Conservation (phyloP, 2,329 filamentous ascomycete genomes). For the Ophiostoma australiae region DNA sequence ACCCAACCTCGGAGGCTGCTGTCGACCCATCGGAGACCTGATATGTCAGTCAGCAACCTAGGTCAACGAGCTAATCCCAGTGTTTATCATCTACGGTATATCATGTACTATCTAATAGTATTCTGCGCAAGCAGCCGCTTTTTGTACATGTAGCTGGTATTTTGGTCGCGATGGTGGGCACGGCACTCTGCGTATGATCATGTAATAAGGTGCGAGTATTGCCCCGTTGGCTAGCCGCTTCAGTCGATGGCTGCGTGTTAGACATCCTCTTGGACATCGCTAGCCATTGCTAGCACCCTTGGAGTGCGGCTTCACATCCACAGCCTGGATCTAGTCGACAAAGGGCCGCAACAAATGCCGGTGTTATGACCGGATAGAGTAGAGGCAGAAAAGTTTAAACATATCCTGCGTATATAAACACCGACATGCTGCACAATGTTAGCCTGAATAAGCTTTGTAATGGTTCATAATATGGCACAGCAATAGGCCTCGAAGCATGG, state of each 20-base stretch:
- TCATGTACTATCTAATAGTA: background rate
- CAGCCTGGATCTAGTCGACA: background rate
- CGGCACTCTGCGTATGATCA: background rate
- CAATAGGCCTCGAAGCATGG: background rate
- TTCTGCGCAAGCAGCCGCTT: too few relatives aligned
- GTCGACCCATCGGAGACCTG: background rate
- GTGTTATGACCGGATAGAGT: background rate
- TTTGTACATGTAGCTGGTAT: background rate
- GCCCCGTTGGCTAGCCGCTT: background rate
- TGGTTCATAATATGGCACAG: background rate
- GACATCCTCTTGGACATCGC: background rate
- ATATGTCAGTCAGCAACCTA: background rate
- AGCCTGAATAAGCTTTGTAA: background rate
- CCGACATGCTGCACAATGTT: background rate
- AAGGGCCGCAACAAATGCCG: background rate
- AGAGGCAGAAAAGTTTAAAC: background rate
- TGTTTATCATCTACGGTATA: background rate
- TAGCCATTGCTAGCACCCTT: background rate
- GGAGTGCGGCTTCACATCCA: background rate
- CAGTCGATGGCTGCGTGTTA: background rate
- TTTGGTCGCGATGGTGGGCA: background rate
- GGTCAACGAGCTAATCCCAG: background rate
- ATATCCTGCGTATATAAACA: background rate
- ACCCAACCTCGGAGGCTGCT: background rate
- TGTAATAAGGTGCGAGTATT: background rate